A percentile compares a stretch with the other conserved stretches of the same genome.
These are phyloP conservation scores for Microbotryum saponariae DNA, from an alignment of 1,284 basidiomycete species.

Conservation along the genomic window DNA sequence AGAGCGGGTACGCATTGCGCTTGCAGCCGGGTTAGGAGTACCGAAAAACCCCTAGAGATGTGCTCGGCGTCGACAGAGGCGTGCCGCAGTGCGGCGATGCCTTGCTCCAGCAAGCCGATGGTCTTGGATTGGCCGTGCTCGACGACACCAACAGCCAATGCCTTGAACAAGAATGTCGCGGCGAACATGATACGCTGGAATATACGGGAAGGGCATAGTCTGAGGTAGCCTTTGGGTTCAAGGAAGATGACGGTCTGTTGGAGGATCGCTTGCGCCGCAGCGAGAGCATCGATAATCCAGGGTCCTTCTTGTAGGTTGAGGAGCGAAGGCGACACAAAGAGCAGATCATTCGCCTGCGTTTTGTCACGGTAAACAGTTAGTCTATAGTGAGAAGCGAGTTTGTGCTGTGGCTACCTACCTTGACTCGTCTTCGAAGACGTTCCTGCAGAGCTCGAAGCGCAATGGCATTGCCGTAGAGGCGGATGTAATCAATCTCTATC, in stretches of 20 bases:
- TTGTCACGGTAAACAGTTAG: too few species aligned
- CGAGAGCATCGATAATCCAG: constrained; percentile 30
- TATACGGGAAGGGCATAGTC: constrained; percentile 23
- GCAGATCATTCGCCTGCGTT: constrained; percentile 17
- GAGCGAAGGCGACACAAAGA: constrained; percentile 28
- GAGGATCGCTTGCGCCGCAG: constrained; percentile 29
- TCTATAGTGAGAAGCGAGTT: too few species aligned
- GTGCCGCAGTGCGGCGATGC: constrained; percentile 19
- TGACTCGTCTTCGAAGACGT: constrained; percentile 22
- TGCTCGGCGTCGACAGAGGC: constrained; percentile 24
- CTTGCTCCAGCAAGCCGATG: constrained; percentile 22
- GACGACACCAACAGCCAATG: constrained; percentile 29
- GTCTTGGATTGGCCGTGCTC: constrained; percentile 28
- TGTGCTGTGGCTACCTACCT: constrained; percentile 4
- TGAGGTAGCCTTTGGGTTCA: constrained; percentile 25
- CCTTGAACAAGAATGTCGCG: constrained; percentile 28
- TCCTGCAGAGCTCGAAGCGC: constrained; percentile 28
- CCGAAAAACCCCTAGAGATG: constrained; percentile 26
- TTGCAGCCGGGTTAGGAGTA: constrained; percentile 22
- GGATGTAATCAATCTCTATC: constrained; percentile 29
- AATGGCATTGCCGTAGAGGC: constrained; percentile 29
- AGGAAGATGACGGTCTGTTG: constrained; percentile 26
- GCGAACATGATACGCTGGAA: constrained; percentile 30
- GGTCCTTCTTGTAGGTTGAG: constrained; percentile 32
- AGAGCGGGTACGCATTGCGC: constrained; percentile 27